Base-by-base conservation (phyloP, 176 grass and related monocot species). In the Juncus effusus region DNA sequence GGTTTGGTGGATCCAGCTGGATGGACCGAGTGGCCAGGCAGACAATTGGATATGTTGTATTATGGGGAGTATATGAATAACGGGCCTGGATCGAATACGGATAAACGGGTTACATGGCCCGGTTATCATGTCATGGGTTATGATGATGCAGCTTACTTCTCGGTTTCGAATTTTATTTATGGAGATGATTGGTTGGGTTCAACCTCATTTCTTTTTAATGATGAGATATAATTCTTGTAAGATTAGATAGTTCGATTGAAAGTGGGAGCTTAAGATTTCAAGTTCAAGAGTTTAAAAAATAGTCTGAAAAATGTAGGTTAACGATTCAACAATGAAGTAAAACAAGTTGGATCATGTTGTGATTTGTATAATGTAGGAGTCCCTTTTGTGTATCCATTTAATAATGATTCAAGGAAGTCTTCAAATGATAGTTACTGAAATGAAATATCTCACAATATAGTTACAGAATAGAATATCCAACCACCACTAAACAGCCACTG, bases 51-150 rank as follows among this genome's bases (percentile, higher is more conserved):
- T 13, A 87, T 81, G 3, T 70, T 96, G 0, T 87, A 80, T 67
- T 90, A 90, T 56, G 81, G 72, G 2, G 91, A 96, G 87, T 96
- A 96, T 58, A 78, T 69, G 41, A 95, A 95, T 13, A 7, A 0
- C 1, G 90, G 90, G 36, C 75, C 86, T 0, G 86, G 90, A 2
- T 52, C 89, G 3, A 82, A 7, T 3, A 76, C 65, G 1, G 69
- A 59, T 3, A 69, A 41, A 2, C 63, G 90, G 11, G 79, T 89
- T 12, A 78, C 3, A 3, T 95, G 90, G 90, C 73, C 69, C 2
- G 85, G 85, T 0, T 77, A 61, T 45, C 82, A 84, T 55, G 65
- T 75, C 51, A 89, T 89, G 85, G 76, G 49, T 1, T 80, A 85
- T 42, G 76, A 80, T 57, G 85, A 94, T 54, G 89, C 79, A 28